Evolutionary conservation across 2,329 filamentous ascomycete genomes (phyloP), one percentile per base, ranked within the genome.

Genomic region (Dactylonectria estremocensis): DNA sequence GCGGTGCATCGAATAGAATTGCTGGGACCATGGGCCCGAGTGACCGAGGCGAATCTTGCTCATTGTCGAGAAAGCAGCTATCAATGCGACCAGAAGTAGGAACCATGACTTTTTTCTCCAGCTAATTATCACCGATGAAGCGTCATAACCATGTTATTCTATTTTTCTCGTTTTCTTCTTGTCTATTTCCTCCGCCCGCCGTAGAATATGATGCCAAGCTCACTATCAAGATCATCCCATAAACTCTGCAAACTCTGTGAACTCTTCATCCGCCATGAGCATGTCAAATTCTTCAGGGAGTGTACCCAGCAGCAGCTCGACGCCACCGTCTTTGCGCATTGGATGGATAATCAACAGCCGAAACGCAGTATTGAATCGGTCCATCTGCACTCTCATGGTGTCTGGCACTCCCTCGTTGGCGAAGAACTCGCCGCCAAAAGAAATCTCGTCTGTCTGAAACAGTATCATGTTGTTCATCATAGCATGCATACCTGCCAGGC

Each of bases 391-490:
- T 1, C 77, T 66, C 72, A 78, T 69, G 6, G 71, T 64, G 61
- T 78, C 73, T 0, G 75, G 71, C 18, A 59, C 67, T 3, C 77
- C 77, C 1, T 63, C 53, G 22, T 77, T 77, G 2, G 45, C 70
- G 49, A 79, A 77, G 2, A 76, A 52, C 4, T 67, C 43, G 11
- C 66, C 71, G 1, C 77, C 77, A 49, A 79, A 78, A 3, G 58
- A 59, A 31, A 78, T 66, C 43, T 77, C 72, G 28, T 65, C 61
- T 20, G 64, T 66, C n/a, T 69, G 73, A 37, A 77, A 68, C 14
- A 78, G 57, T 58, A 79, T 73, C 64, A 79, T 67, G 33, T 77
- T 78, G 6, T 74, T 73, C 3, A 78, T 72, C 68, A 77, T 70
- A 5, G 37, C 13, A 43, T 43, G 37, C 37, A 43, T 43, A 3